Base-by-base conservation (phyloP, 345 rosid genomes). In the Euphorbia tirucalli region DNA sequence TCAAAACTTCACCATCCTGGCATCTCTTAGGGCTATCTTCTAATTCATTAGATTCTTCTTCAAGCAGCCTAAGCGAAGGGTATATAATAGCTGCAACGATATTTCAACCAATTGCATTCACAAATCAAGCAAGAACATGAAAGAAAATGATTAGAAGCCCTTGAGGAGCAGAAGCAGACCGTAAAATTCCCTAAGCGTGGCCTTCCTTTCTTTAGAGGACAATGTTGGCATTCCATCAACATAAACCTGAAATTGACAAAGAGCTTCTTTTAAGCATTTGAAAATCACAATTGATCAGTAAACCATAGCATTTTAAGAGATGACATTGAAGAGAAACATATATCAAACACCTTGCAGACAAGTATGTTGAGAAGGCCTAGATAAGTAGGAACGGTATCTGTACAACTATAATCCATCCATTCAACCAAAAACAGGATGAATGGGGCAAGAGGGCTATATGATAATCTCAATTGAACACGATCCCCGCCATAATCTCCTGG, bases 351-450 rank as follows among this genome's bases (percentile, higher is more conserved):
- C 88, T 86, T 86, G 79, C 81, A 80, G 59, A 90, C 83, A 54
- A 88, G 89, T 31, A 85, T 52, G 72, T 80, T 80, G 76, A 90
- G 86, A 24, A 90, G 83, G 70, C 89, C 92, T 75, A 86, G 80
- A 65, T 70, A 85, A 57, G 70, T 81, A 30, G 90, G 90, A 24
- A 90, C 75, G 3, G 83, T 50, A 75, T 83, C 92, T 24, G 87
- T 87, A 74, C 87, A 88, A 14, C 91, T 80, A 74, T 71, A 88
- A 71, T 88, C 89, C 88, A 86, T 82, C 96, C 92, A 90, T 75
- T 88, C 87, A 43, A 86, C 72, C 73, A 86, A 71, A 80, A 81
- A 88, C 67, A 90, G 75, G 71, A 86, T 66, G 49, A 85, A 69
- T 5, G 85, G 92, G 8, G 91, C 92, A 72, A 86, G 61, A 4